Evolutionary conservation across 345 rosid species (phyloP).

Genomic region (Linum tenue): DNA sequence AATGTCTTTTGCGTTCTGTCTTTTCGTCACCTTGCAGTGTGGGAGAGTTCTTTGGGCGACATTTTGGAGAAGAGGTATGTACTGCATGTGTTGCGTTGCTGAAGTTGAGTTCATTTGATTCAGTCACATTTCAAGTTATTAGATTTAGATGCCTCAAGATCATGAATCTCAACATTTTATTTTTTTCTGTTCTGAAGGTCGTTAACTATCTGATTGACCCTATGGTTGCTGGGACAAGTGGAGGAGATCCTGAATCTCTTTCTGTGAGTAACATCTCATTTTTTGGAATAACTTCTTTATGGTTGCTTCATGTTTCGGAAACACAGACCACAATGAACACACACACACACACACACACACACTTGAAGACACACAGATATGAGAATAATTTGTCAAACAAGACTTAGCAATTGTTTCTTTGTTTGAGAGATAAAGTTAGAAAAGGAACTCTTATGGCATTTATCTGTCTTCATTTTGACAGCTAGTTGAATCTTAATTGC

Average conservation of each 20-base stretch:
- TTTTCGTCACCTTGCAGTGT: conserved; percentile 42
- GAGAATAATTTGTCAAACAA: not conserved
- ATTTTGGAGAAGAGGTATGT: conserved; percentile 79
- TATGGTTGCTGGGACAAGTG: conserved; percentile 90
- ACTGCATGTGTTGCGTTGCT: not conserved
- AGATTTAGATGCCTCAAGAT: not conserved
- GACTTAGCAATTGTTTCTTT: not conserved
- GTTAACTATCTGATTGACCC: conserved; percentile 95
- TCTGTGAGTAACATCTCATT: conserved; percentile 48
- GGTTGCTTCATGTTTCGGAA: not conserved
- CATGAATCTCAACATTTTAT: conserved; percentile 8
- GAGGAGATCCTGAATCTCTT: conserved; percentile 78
- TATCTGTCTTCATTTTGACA: not conserved
- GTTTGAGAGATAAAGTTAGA: not conserved
- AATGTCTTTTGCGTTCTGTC: not conserved
- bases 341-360: not conserved
- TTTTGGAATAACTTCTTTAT: conserved; percentile 3
- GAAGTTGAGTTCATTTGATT: not conserved
- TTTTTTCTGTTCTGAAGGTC: conserved; percentile 41
- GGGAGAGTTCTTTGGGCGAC: conserved; percentile 67
- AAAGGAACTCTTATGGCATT: not conserved
- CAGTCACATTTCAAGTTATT: conserved; percentile 2
- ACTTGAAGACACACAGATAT: not conserved
- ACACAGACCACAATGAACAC: not conserved
- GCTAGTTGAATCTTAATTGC: not conserved